Conservation (phyloP, 129 eudicot genomes). For the Ambrosia artemisiifolia region DNA sequence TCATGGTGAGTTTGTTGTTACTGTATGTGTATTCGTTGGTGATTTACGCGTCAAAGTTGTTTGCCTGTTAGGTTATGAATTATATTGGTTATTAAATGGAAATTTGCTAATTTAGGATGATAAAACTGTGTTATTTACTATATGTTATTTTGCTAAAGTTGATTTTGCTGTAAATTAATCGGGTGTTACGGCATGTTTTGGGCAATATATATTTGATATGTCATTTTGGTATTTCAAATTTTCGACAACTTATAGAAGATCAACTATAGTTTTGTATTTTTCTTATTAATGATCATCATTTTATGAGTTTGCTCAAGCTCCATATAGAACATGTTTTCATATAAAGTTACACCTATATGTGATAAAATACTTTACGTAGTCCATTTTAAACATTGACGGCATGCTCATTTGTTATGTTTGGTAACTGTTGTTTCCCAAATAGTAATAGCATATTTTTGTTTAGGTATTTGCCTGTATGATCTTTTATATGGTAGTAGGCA, state of each 20-base stretch:
- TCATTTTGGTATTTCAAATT: neutral
- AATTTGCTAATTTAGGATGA: conserved; percentile 6
- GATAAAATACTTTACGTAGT: neutral
- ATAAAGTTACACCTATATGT: neutral
- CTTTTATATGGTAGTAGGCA: conserved; percentile 8
- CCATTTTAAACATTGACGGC: neutral
- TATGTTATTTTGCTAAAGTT: conserved; percentile 3
- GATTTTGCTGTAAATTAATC: neutral
- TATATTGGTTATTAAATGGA: neutral
- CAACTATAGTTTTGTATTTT: neutral
- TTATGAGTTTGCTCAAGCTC: neutral
- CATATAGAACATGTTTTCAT: neutral
- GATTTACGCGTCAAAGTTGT: neutral
- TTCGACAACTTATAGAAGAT: neutral
- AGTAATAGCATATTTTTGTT: neutral
- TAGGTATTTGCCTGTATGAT: conserved; percentile 15
- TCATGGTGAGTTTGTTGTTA: conserved; percentile 18
- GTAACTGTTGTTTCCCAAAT: neutral
- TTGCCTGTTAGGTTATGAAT: neutral
- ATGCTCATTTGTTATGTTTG: neutral
- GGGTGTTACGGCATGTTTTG: neutral
- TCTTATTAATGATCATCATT: neutral
- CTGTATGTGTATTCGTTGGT: conserved; percentile 10
- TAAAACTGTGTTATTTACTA: neutral
- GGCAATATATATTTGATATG: neutral